Base-by-base conservation (phyloP, 192 early-diverging fungal genomes). In the Umbelopsis ramanniana region DNA sequence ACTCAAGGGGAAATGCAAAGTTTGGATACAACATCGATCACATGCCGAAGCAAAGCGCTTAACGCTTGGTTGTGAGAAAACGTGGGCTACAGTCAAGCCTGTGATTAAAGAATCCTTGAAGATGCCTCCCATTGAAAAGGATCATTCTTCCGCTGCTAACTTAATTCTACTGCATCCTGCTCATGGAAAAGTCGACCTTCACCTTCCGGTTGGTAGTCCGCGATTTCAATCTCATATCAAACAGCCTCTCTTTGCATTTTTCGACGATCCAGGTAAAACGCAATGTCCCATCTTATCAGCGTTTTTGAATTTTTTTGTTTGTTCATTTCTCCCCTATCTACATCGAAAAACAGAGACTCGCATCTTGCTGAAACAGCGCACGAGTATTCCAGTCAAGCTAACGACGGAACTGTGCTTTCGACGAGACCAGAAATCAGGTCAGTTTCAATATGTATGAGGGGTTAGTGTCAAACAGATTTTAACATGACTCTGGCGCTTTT, bases 11-110 rank as follows among this genome's bases (percentile, higher is more conserved):
- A 63, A 37, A 37, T 63, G 57, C 57, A 63, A 63, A 63, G 57
- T 63, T 37, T 63, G 57, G 57, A 19, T 63, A 37, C 57, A 37
- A 63, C 35, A 63, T 19, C 57, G 33, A 37, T 63, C 57, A 63
- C 57, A 63, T 63, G 57, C 57, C 0, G 57, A 63, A 14, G 29
- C 57, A 35, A 37, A 14, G 15, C 57, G 57, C 29, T 63, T 63
- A 26, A 63, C 57, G 6, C 33, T 63, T 63, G 57, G 57, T 11
- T 63, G 57, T 19, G 57, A 63, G 8, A 63, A 37, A 35, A 63
- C 57, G 26, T 63, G 57, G 57, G 57, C 57, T 7, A 37, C 3
- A 2, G 19, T 38, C 14, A 63, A 63, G 7, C 57, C 33, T 63
- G 12, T 37, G 23, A 63, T 63, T 35, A 63, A 63, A 26, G 57